Base-by-base conservation (phyloP, 805 yeast genomes). In the Wickerhamomyces alni region DNA sequence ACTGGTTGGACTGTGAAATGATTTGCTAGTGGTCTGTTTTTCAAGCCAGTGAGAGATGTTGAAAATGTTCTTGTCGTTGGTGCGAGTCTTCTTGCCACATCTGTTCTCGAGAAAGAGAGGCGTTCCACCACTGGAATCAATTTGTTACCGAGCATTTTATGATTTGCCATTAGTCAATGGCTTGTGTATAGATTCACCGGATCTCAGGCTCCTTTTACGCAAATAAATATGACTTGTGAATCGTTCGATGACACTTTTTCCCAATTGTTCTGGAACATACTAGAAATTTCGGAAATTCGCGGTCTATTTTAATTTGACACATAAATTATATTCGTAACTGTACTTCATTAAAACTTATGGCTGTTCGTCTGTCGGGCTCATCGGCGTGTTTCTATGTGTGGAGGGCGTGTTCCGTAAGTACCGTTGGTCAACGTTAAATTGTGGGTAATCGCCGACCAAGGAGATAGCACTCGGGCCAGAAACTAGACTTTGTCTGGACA, bases 401-500 rank as follows among this genome's bases (percentile, higher is more conserved):
- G 58, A 54, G 1, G 58, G 58, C 0, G 58, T 54, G 40, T 46
- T 48, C 37, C 59, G 42, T 12, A 54, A 24, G 28, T 46, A 54
- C 25, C 57, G 33, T 31, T 51, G 56, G 26, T 54, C 57, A 15
- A 54, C 46, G 17, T 54, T 51, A 33, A 52, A 54, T 21, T 50
- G 46, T 3, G 57, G 59, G 35, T 52, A 49, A 12, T 47, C 51
- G 6, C 51, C 56, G 9, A 52, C 47, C 3, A 50, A 35, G 15
- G 57, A 49, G 10, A 51, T 32, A 8, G 13, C 29, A 26, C 15
- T n/a, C 8, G 13, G 15, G 13, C 15, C 29, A 26, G 39, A 15
- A 30, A 35, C 36, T 4, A 46, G 40, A 3, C 19, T 12, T 13
- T 37, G 34, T 29, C 44, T 32, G 5, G 46, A 43, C 3, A 33